Base-by-base conservation (phyloP, 148 eudicot genomes). In the Tetragonia tetragonoides region DNA sequence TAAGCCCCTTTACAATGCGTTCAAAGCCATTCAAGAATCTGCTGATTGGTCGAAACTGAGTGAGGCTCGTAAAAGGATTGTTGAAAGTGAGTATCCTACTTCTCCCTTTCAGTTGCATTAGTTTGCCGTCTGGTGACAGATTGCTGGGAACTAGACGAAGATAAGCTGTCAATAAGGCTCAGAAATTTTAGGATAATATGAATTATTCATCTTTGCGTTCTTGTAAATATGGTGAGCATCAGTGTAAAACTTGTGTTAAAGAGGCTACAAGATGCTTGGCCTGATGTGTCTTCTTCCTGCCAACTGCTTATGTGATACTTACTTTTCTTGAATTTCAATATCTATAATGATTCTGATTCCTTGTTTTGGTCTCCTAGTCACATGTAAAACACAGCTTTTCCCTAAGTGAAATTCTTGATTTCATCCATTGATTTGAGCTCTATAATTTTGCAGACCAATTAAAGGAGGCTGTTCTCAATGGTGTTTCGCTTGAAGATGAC, bases 401-500 rank as follows among this genome's bases (percentile, higher is more conserved):
- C 18, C 1, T 57, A 38, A 72, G 2, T 38, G 15, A 1, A n/a
- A 15, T 37, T 54, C 71, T 64, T 51, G 39, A 44, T 17, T 56
- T 41, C 23, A 37, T 56, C 34, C 17, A 38, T 59, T 79, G n/a
- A 70, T n/a, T 54, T 24, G 10, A 68, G 60, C 67, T 77, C 21
- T 84, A 59, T 39, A 41, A 70, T 73, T 21, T 73, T 38, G 84
- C 91, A 95, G 99, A 90, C 72, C 88, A 86, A 87, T 77, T 93
- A 61, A 93, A 91, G 97, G 97, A 86, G 89, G 99, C 99, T 39
- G 82, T 93, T 78, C 87, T 95, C 3, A 86, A 81, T 84, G 99
- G 99, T 80, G 88, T 95, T 65, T 88, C 97, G 69, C 99, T 95
- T 73, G 97, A 91, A 77, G 98, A 91, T 86, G 93, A 89, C 73